phyloP scores from a whole-genome alignment of 2,329 filamentous ascomycete genomes.

The Hortaea werneckii region DNA sequence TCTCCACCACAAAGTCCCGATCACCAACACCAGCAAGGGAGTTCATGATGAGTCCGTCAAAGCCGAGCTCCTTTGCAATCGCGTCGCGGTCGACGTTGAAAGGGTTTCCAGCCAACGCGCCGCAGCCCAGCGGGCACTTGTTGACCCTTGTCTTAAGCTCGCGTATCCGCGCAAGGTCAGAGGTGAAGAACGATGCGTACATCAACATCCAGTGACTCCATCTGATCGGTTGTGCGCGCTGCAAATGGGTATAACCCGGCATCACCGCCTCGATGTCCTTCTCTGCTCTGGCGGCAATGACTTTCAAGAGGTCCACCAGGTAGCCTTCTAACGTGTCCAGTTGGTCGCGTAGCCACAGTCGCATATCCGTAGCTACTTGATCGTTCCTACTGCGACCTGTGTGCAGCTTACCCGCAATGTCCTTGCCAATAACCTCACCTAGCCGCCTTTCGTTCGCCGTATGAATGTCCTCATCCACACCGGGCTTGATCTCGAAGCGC shows the following conservation, averaged over 20 bases:
- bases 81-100: slow-evolving; percentile 72
- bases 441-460: slow-evolving; percentile 44
- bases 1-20: slow-evolving; percentile 74
- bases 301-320: slow-evolving; percentile 59
- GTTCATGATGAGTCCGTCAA: slow-evolving; percentile 65
- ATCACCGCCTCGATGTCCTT: slow-evolving; percentile 67
- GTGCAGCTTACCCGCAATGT: slow-evolving; percentile 79
- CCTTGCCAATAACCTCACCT: slow-evolving; percentile 77
- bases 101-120: slow-evolving; percentile 70
- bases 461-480: slow-evolving; percentile 45
- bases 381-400: slow-evolving; percentile 82
- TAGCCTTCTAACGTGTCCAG: slow-evolving; percentile 59
- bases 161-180: slow-evolving; percentile 66
- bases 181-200: slow-evolving; percentile 59
- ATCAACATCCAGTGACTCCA: slow-evolving; percentile 77
- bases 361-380: slow-evolving; percentile 83
- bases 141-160: slow-evolving; percentile 69
- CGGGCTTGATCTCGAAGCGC: slow-evolving; percentile 36
- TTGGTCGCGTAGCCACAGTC: slow-evolving; percentile 73
- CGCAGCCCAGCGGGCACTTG: slow-evolving; percentile 58
- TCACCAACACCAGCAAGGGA: slow-evolving; percentile 66
- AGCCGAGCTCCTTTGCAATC: slow-evolving; percentile 72
- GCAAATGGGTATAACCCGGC: slow-evolving; percentile 82
- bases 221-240: slow-evolving; percentile 69
- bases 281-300: slow-evolving; percentile 60